Evolutionary conservation across 192 early-diverging fungal species (phyloP), one percentile per base, ranked within the genome.

Genomic region (Umbelopsis isabellina): DNA sequence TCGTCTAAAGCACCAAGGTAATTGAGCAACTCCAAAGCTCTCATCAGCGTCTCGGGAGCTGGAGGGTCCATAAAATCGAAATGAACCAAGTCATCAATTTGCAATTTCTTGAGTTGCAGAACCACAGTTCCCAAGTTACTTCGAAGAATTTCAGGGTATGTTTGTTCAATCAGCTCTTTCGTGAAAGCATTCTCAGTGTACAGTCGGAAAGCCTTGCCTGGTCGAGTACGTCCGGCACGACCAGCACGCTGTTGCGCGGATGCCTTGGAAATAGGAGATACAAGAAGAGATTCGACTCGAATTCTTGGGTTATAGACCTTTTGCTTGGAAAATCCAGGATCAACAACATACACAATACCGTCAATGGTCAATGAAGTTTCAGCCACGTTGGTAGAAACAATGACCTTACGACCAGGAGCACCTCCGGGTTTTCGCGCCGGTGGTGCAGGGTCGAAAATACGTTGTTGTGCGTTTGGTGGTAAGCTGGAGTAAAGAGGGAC

Each of bases 1-100:
- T 97, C 95, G 67, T 97, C 93, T 47, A 99, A 79, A 11, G 94
- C 97, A 10, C 89, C 97, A 22, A 99, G 85, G 71, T 96, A 98
- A 75, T 98, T 96, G 13, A 99, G 78, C 30, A 97, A 79, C 80
- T 98, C 98, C 27, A 99, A 82, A 7, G 98, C 98, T 53, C 97
- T 89, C 96, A 98, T 99, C 49, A 98, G 77, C 1, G 97, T 98
- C 79, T 98, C 97, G 6, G 97, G 97, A 0, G 98, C 97, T 70
- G 97, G 97, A 18, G 98, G 95, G 71, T 99, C 98, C 96, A 99
- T 98, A 53, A 98, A 97, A 82, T 99, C 98, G 80, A 99, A 96
- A 73, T 99, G 96, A 3, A 98, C 97, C 46, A 99, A 81, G 79
- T 98, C 95, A 74, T 98, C 92, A 78, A 99, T 93, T 6, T 95